Base-by-base conservation (phyloP, 225 moss, liverwort and hornwort genomes). In the Marchantia paleacea region DNA sequence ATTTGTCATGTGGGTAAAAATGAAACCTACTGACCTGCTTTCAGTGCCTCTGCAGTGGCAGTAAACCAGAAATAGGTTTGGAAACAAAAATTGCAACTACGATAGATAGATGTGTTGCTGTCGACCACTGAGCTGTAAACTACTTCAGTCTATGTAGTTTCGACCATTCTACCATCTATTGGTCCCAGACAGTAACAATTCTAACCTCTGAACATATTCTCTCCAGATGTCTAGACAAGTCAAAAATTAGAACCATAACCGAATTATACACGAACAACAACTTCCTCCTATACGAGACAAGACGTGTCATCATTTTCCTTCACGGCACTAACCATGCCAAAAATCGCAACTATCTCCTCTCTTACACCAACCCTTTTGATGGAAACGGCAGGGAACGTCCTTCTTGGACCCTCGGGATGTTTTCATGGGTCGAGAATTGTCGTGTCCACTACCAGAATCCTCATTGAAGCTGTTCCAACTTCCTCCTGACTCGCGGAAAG, bases 301-400 rank as follows among this genome's bases (percentile, higher is more conserved):
- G 25, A 78, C 47, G 19, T 66, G 19, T 25, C 51, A 29, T 51
- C 64, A 49, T 8, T 52, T 26, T 75, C 30, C 57, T 25, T 64
- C 48, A 60, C 7, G 50, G 22, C 47, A 49, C 88, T 79, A 95
- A 55, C 95, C 95, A 73, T 99, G 97, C 95, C 92, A 93, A 55
- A 93, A 99, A 84, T 95, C 95, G 86, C 97, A 99, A 1, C 91
- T 75, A 11, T 99, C 97, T 7, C 97, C 97, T 85, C 97, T 85
- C 87, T 93, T 95, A 82, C 97, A 99, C 7, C 91, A 95, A 16
- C 97, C 97, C 63, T 99, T 95, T 1, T 84, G 82, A 81, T 91
- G 90, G 84, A 99, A 99, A 75, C 92, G 88, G 76, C 97, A 99
- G 2, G 92, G 91, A 73, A 95, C 91, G 51, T 99, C 97, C 55